These are phyloP conservation scores for Vaccinium macrocarpon DNA, from an alignment of 148 eudicot genomes.

Conservation along the genomic window DNA sequence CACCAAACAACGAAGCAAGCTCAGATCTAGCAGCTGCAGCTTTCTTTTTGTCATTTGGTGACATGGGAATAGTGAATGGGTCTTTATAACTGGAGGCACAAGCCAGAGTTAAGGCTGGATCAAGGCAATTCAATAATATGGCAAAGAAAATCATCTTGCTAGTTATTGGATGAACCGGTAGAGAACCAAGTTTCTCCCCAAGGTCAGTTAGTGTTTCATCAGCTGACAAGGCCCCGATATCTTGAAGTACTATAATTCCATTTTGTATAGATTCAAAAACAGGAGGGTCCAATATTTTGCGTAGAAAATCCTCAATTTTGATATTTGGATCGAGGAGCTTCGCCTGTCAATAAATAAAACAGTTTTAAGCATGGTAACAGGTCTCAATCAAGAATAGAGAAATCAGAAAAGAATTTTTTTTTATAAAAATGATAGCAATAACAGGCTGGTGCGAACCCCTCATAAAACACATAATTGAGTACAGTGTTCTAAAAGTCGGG, in stretches of 20 bases:
- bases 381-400: not conserved
- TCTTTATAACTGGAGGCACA: conserved; percentile 81
- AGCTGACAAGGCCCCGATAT: conserved; percentile 76
- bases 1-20: conserved; percentile 78
- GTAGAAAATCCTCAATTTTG: conserved; percentile 69
- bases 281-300: conserved; percentile 89
- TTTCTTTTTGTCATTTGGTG: conserved; percentile 56
- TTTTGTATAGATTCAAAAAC: conserved; percentile 70
- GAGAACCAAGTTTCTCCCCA: conserved; percentile 67
- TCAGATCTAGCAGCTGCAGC: conserved; percentile 69
- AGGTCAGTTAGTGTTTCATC: conserved; percentile 82
- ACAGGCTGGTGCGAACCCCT: not conserved
- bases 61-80: conserved; percentile 83
- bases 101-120: conserved; percentile 93
- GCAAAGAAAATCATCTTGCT: conserved; percentile 93
- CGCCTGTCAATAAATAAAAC: conserved; percentile 46
- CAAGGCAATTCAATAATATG: conserved; percentile 80
- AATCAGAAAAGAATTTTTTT: too few species aligned
- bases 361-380: not conserved
- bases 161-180: conserved; percentile 85
- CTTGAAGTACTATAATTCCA: conserved; percentile 76
- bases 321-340: conserved; percentile 77
- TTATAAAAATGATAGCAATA: not conserved
- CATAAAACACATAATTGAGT: not conserved
- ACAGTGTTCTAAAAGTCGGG: too few species aligned